Evolutionary conservation across 2,329 filamentous ascomycete species (phyloP).

Genomic region (Exophiala lecanii-corni): DNA sequence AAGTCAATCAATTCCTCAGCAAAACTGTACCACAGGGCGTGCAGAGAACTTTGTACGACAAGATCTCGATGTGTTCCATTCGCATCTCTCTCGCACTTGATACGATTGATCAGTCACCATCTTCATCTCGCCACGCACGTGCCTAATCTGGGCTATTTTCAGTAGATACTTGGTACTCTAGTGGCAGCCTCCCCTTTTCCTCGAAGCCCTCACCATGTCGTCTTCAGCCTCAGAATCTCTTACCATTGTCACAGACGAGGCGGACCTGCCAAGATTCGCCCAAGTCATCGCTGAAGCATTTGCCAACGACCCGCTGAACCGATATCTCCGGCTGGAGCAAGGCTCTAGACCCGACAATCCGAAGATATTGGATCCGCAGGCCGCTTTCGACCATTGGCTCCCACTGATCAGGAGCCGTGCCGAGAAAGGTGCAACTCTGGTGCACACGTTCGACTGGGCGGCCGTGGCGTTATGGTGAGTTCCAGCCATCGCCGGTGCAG

Average conservation of each 20-base stretch:
- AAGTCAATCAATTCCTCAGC: no score
- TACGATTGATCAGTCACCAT: no score
- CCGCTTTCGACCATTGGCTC: slow-evolving; percentile 12
- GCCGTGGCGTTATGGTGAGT: slow-evolving; percentile 18
- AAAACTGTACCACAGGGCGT: no score
- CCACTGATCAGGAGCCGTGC: slow-evolving; percentile 5
- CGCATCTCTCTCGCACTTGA: no score
- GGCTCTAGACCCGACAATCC: slow-evolving; percentile 18
- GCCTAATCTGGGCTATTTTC: no score
- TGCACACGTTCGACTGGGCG: slow-evolving; percentile 14
- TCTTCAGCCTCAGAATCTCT: not conserved
- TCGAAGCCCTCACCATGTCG: no score
- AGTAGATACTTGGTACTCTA: no score
- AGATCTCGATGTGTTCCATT: no score
- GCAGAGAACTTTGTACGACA: no score
- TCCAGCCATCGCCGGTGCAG: not conserved
- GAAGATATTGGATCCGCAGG: slow-evolving; percentile 6
- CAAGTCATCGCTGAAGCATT: slow-evolving; percentile 14
- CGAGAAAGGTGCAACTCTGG: slow-evolving; percentile 10
- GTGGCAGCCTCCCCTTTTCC: no score
- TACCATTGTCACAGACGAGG: not conserved
- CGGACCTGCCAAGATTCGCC: slow-evolving; percentile 9
- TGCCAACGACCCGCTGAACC: slow-evolving; percentile 15
- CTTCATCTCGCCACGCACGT: no score
- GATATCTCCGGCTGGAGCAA: slow-evolving; percentile 14